These are phyloP conservation scores for Exophiala sp. DNA, from an alignment of 2,329 filamentous ascomycete species.

Conservation along the genomic window DNA sequence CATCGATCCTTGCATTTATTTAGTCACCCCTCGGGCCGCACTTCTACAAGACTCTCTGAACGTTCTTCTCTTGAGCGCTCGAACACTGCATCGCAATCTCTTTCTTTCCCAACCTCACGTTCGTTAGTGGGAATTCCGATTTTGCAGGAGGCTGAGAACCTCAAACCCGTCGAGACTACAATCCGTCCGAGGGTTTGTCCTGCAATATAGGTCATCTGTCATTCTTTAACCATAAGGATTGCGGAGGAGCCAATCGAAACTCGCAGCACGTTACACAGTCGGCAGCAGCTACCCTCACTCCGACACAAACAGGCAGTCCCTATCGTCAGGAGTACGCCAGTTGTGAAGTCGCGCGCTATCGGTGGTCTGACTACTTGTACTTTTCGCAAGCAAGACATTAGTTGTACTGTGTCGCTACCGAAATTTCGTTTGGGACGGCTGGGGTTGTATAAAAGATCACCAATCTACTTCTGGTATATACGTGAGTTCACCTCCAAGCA, in stretches of 20 bases:
- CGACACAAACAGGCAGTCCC: too few species aligned
- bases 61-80: slow-evolving; percentile 1
- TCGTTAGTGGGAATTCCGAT: slow-evolving; percentile 13
- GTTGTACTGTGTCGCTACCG: background rate
- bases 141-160: background rate
- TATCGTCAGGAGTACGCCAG: too few species aligned
- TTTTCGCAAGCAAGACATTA: background rate
- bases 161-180: slow-evolving; percentile 4
- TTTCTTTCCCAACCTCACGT: slow-evolving; percentile 9
- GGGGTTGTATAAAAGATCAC: background rate
- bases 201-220: slow-evolving; percentile 12
- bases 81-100: slow-evolving; percentile 2
- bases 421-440: background rate
- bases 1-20: background rate
- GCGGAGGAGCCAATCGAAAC: slow-evolving; percentile 3
- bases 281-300: background rate
- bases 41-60: slow-evolving; percentile 7
- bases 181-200: slow-evolving; percentile 2
- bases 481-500: background rate
- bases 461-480: too few species aligned
- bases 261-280: slow-evolving; percentile 8
- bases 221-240: slow-evolving; percentile 11
- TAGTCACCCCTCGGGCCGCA: background rate
- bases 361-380: too few species aligned
- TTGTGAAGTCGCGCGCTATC: too few species aligned